Evolutionary conservation across 176 grass and related monocot genomes (phyloP).

Genomic region (Oryza meyeriana): DNA sequence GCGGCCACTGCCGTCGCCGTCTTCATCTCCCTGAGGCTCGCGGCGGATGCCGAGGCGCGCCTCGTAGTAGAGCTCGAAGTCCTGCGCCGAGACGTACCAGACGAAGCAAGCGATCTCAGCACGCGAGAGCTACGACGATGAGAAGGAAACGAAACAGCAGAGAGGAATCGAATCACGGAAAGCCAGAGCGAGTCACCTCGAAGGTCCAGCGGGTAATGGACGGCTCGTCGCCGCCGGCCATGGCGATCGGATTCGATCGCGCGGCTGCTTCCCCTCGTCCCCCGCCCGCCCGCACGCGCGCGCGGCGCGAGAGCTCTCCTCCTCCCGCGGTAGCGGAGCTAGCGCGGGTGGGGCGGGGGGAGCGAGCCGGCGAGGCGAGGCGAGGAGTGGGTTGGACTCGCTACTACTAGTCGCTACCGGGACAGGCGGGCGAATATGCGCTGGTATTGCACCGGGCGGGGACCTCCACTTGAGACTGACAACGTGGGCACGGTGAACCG

Average conservation of each 20-base stretch:
- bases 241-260: conserved; percentile 1
- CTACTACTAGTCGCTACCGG: neutral
- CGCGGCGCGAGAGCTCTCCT: neutral
- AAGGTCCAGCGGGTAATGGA: conserved; percentile 57
- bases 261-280: neutral
- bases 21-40: conserved; percentile 20
- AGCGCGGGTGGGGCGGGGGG: neutral
- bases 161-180: neutral
- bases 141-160: neutral
- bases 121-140: neutral
- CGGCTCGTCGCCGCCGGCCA: conserved; percentile 47
- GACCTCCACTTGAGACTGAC: too few species aligned
- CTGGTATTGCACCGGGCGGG: too few species aligned
- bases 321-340: neutral
- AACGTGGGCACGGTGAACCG: neutral
- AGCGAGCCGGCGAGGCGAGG: neutral
- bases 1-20: neutral
- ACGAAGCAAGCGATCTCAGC: neutral
- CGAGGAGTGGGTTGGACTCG: neutral
- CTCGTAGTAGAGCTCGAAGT: conserved; percentile 62
- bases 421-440: neutral
- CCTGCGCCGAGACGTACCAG: conserved; percentile 21
- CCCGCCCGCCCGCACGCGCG: neutral
- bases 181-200: conserved; percentile 40
- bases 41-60: conserved; percentile 48